Base-by-base conservation (phyloP, 2,329 filamentous ascomycete species). In the Penicillium sp. region DNA sequence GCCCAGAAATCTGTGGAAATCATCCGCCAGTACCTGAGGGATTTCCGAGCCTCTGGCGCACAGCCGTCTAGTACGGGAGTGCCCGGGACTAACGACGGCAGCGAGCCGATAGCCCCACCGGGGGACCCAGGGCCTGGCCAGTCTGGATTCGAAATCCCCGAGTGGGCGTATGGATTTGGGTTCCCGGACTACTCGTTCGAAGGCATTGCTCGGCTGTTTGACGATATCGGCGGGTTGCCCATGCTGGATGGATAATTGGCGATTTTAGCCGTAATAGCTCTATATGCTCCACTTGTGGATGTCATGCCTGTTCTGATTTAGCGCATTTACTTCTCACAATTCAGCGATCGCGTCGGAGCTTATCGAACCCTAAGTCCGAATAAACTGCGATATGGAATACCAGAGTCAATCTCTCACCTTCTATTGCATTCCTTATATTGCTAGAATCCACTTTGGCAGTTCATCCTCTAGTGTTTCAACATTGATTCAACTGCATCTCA, bases 1-100 rank as follows among this genome's bases (percentile, higher is more conserved):
- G 66, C 67, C 1, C 56, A 57, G 11, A 68, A 66, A 32, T 68
- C 64, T 3, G 64, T 62, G 3, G 62, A 63, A 23, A 62, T 65
- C 10, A 63, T 65, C 35, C 54, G 56, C 15, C 59, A 59, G 20
- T 62, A 63, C 26, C 43, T 65, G 7, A 39, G 50, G 19, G 59
- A 63, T n/a, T 62, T 61, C 34, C 43, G 50, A 35, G 47, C 46
- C 7, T 39, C 50, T 3, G 39, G 48, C 5, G 26, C 43, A 2
- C 47, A 49, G 8, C 44, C 43, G 20, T 14, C 17, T 20, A 33
- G 36, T 15, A n/a, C n/a, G n/a, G n/a, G n/a, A n/a, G 13, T 23
- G 21, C 7, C 41, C 6, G 45, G 33, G 2, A 14, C 15, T 3
- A 33, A 33, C 31, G 33, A 41, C 14, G 37, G 41, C 5, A 13